These are phyloP conservation scores for Mycena albidolilacea DNA, from an alignment of 768 basidiomycete genomes.

Conservation along the genomic window DNA sequence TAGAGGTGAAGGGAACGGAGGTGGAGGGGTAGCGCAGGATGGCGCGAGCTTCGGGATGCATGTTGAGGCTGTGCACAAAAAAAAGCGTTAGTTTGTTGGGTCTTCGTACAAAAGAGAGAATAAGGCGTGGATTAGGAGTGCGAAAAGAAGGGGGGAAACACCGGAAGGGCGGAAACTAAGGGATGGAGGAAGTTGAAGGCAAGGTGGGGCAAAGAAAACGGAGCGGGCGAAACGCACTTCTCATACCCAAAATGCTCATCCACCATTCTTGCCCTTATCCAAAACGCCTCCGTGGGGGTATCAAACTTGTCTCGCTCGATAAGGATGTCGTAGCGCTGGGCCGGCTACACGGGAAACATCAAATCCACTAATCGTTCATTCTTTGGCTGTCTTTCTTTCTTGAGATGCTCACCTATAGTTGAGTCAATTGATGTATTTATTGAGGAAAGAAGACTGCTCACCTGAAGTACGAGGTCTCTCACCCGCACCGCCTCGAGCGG, in stretches of 20 bases:
- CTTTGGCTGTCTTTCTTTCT: too few relatives aligned
- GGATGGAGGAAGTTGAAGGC: too few relatives aligned
- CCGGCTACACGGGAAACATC: constrained; percentile 45
- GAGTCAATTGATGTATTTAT: too few relatives aligned
- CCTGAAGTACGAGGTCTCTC: constrained; percentile 53
- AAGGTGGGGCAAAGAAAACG: too few relatives aligned
- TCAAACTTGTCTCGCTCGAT: constrained; percentile 34
- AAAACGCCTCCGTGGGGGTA: constrained; percentile 9
- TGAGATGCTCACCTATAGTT: too few relatives aligned
- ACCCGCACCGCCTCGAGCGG: constrained; percentile 56
- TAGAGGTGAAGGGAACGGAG: not conserved
- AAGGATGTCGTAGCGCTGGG: constrained; percentile 67
- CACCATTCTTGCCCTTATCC: constrained; percentile 29
- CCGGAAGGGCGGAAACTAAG: too few relatives aligned
- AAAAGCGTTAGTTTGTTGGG: too few relatives aligned
- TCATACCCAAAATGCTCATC: constrained; percentile 28
- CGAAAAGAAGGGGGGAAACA: too few relatives aligned
- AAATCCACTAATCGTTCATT: too few relatives aligned
- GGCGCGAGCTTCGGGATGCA: constrained; percentile 33
- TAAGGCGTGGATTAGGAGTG: too few relatives aligned
- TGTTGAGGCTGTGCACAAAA: not conserved
- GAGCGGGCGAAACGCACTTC: constrained; percentile 20
- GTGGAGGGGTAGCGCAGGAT: constrained; percentile 25
- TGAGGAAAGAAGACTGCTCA: too few relatives aligned
- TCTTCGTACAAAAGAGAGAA: not conserved